Percentiles rank a stretch among this genome's conserved stretches.
phyloP scores from a whole-genome alignment of 768 basidiomycete genomes.

The Strobilomyces echinocephalus region DNA sequence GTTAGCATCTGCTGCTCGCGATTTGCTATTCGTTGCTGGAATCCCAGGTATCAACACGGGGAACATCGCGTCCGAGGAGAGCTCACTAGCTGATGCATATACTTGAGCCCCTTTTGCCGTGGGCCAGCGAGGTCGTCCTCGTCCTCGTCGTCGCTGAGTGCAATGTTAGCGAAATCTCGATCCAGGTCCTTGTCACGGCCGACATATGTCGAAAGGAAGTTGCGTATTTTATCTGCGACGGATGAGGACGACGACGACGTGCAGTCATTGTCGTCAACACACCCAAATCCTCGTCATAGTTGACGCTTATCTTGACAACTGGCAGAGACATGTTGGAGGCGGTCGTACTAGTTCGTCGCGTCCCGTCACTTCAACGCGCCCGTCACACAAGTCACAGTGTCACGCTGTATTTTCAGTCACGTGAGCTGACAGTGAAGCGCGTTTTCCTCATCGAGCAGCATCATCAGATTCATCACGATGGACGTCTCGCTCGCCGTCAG shows the following conservation, averaged over 20 bases:
- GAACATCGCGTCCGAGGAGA: slow-evolving; percentile 27
- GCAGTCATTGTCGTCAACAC: neutral
- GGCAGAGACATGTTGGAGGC: slow-evolving; percentile 54
- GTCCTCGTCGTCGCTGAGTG: slow-evolving; percentile 52
- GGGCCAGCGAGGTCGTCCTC: slow-evolving; percentile 33
- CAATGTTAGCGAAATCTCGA: slow-evolving; percentile 64
- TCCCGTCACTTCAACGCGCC: slow-evolving; percentile 17
- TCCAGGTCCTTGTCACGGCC: slow-evolving; percentile 62
- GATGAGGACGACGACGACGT: slow-evolving; percentile 1
- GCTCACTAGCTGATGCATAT: slow-evolving; percentile 74
- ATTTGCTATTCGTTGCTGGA: slow-evolving; percentile 87
- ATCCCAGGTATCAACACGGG: slow-evolving; percentile 14
- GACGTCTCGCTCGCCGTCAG: slow-evolving; percentile 6
- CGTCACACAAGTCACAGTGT: slow-evolving; percentile 24
- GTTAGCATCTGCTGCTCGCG: slow-evolving; percentile 86
- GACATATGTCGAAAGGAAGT: slow-evolving; percentile 69
- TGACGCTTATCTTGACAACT: slow-evolving; percentile 53
- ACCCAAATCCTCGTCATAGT: slow-evolving; percentile 75
- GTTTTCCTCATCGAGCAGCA: neutral
- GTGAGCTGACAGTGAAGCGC: slow-evolving; percentile 1
- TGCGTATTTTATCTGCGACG: slow-evolving; percentile 56
- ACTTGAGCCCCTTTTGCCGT: slow-evolving; percentile 54
- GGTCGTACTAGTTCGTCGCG: slow-evolving; percentile 27
- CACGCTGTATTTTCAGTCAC: slow-evolving; percentile 11
- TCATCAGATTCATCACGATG: neutral